Evolutionary conservation across 768 basidiomycete genomes (phyloP).

Genomic region (Pulveroboletus ravenelii): DNA sequence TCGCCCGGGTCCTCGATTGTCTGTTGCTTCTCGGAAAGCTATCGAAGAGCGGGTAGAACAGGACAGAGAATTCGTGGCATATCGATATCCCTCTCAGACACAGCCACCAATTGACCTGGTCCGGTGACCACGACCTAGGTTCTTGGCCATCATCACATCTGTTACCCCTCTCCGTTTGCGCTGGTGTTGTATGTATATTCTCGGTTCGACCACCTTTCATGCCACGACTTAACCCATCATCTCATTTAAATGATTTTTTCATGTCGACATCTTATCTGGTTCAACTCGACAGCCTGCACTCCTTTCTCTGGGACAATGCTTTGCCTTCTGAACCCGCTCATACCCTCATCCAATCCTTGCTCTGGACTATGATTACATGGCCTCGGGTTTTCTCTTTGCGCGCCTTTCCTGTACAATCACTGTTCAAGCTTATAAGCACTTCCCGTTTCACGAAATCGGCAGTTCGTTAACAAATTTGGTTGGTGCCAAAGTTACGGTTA

Average conservation of each 20-base stretch:
- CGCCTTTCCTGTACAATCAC: slow-evolving; percentile 13
- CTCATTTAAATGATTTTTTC: slow-evolving; percentile 17
- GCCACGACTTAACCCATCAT: slow-evolving; percentile 14
- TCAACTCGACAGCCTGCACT: slow-evolving; percentile 17
- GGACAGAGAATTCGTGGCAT: slow-evolving; percentile 79
- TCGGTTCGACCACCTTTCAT: slow-evolving; percentile 9
- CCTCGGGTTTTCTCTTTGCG: slow-evolving; percentile 5
- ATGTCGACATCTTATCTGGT: slow-evolving; percentile 13
- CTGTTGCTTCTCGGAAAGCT: slow-evolving; percentile 62
- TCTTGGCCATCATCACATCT: slow-evolving; percentile 1
- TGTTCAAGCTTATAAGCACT: slow-evolving; percentile 7
- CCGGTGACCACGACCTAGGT: slow-evolving; percentile 31
- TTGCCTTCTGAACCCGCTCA: slow-evolving; percentile 9
- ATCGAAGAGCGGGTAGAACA: slow-evolving; percentile 81
- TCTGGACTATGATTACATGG: slow-evolving; percentile 28
- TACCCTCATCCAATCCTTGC: slow-evolving; percentile 17
- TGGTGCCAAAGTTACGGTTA: slow-evolving; percentile 13
- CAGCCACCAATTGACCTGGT: slow-evolving; percentile 58
- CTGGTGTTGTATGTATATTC: slow-evolving; percentile 5
- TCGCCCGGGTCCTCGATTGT: slow-evolving; percentile 51
- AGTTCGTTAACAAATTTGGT: slow-evolving; percentile 11
- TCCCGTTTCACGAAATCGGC: slow-evolving; percentile 8
- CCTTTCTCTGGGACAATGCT: slow-evolving; percentile 26
- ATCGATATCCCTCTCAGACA: slow-evolving; percentile 79
- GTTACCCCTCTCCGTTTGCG: slow-evolving; percentile 3